Conservation (phyloP, 495 filamentous ascomycete genomes). For the Articulospora tetracladia region DNA sequence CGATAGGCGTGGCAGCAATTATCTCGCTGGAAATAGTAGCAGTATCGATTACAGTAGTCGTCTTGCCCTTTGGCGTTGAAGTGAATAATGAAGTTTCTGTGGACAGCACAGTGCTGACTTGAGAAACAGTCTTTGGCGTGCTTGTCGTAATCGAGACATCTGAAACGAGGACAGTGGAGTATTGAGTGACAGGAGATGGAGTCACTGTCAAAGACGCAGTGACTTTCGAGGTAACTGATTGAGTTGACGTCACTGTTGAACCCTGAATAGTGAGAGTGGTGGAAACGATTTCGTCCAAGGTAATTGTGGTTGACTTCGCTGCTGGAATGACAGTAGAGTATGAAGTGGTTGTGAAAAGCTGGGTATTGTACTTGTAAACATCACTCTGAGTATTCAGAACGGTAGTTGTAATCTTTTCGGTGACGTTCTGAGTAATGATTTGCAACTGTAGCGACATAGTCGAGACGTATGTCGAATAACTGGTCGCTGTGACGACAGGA, state of each 20-base stretch:
- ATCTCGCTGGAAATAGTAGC: not conserved
- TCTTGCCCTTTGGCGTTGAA: conserved; percentile 5
- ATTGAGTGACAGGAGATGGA: not conserved
- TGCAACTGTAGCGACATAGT: not conserved
- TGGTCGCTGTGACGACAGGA: not conserved
- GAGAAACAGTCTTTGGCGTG: conserved; percentile 8
- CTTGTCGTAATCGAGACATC: not conserved
- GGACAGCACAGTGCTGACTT: conserved; percentile 4
- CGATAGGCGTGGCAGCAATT: not conserved
- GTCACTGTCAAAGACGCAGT: not conserved
- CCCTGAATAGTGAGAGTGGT: conserved; percentile 9
- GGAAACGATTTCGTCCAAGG: not conserved
- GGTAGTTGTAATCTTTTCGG: not conserved
- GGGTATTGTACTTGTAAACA: conserved; percentile 5
- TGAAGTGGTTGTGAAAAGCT: not conserved
- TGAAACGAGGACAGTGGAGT: not conserved
- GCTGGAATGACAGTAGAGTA: not conserved
- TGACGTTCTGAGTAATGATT: conserved; percentile 3
- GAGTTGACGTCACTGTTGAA: not conserved
- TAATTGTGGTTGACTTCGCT: not conserved
- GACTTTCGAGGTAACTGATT: conserved; percentile 1
- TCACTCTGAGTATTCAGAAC: not conserved
- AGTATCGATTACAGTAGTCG: not conserved
- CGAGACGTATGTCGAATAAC: not conserved
- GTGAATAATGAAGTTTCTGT: not conserved